Evolutionary conservation across 1,284 basidiomycete species (phyloP), one percentile per base, ranked within the genome.

Genomic region (Rhodotorula sp.): DNA sequence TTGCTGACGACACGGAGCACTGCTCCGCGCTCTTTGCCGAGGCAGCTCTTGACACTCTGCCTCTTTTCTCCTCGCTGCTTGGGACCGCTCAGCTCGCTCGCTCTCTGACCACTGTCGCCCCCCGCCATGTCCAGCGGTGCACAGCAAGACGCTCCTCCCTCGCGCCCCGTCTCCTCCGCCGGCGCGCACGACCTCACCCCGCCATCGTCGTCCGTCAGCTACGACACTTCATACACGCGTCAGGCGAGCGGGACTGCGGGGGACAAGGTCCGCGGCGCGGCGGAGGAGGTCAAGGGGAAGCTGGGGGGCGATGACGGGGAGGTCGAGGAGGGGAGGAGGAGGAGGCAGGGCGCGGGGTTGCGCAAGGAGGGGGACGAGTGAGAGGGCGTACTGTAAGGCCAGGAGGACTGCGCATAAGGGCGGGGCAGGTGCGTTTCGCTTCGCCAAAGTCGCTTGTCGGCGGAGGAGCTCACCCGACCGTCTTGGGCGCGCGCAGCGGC

Each of bases 131-230:
- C 46, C 46, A 44, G 10, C 41, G 8, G 21, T 2, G 21, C 46
- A 19, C 2, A 19, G 3, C 1, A 19, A 6, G 21, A 21, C 46
- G 22, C 32, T 9, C 22, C 22, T 3, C 9, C 55, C 27, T 39
- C 55, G 36, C 55, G 19, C 6, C 55, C 25, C 25, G 22, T 22
- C 55, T 56, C n/a, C 6, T 51, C 60, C 46, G 29, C 60, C 8
- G 60, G 60, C 60, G 21, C 60, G 12, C 60, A 61, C 60, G 21
- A n/a, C 46, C 32, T 25, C 19, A 51, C 50, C n/a, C 61, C 61
- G 27, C 61, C 50, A 25, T 53, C 61, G 13, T 62, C 61, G 25
- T 39, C 36, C 36, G 50, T 62, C 27, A 39, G 50, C 25, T 21
- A 62, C n/a, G 61, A 53, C 25, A 27, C 50, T 8, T 4, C 3